A percentile compares a stretch with the other conserved stretches of the same genome.
phyloP scores from a whole-genome alignment of 192 early-diverging fungal species.

The Coemansia sp. region DNA sequence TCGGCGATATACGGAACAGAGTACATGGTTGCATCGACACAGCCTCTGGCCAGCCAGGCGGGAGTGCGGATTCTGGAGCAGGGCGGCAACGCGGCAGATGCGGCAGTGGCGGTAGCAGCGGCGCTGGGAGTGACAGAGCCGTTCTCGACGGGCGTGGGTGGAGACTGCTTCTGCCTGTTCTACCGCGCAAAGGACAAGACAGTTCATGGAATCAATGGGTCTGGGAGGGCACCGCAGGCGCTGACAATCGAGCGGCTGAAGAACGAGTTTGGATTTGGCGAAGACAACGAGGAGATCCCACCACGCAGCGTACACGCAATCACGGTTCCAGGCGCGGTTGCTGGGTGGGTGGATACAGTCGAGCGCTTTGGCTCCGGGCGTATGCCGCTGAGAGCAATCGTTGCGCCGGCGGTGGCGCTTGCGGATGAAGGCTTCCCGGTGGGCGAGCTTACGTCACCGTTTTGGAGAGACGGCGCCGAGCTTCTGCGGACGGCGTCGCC shows the following conservation, averaged over 20 bases:
- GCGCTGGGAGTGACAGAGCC: constrained; percentile 74
- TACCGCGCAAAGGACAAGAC: constrained; percentile 64
- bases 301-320: constrained; percentile 50
- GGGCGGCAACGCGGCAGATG: constrained; percentile 81
- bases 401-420: constrained; percentile 69
- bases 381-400: constrained; percentile 59
- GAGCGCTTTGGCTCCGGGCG: constrained; percentile 65
- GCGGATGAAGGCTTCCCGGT: constrained; percentile 72
- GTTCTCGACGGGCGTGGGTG: constrained; percentile 74
- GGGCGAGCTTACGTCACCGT: constrained; percentile 54
- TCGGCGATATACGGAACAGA: constrained; percentile 62
- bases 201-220: constrained; percentile 66
- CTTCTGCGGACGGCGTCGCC: constrained; percentile 20
- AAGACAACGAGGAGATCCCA: constrained; percentile 34
- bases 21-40: constrained; percentile 68
- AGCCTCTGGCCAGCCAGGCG: constrained; percentile 72
- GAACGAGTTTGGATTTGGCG: constrained; percentile 23
- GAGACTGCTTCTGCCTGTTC: constrained; percentile 79
- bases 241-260: constrained; percentile 59
- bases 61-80: constrained; percentile 63
- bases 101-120: constrained; percentile 70
- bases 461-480: constrained; percentile 35
- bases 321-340: constrained; percentile 78
- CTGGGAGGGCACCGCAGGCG: constrained; percentile 60
- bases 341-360: constrained; percentile 73